These are phyloP conservation scores for Aureoboletus auriporus DNA, from an alignment of 768 basidiomycete genomes.

Conservation along the genomic window DNA sequence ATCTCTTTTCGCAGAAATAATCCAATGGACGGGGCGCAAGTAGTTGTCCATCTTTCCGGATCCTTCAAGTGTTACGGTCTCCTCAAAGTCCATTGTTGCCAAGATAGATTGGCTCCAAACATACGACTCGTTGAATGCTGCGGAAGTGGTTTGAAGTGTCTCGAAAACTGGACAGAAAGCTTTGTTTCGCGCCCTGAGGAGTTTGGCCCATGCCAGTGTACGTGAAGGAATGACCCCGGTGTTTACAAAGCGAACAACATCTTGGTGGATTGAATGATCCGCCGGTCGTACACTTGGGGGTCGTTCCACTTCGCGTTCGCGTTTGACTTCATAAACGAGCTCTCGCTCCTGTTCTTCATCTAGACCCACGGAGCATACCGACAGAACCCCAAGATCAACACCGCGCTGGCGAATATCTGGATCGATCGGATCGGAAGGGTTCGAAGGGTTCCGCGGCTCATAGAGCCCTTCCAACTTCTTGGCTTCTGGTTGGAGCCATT, in stretches of 20 bases:
- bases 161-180: neutral
- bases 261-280: slow-evolving; percentile 1
- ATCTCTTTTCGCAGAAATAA: neutral
- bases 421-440: neutral
- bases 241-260: neutral
- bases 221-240: neutral
- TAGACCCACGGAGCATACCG: slow-evolving; percentile 14
- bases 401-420: slow-evolving; percentile 3
- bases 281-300: neutral
- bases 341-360: slow-evolving; percentile 42
- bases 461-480: slow-evolving; percentile 35
- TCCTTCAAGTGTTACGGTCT: neutral
- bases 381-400: slow-evolving; percentile 7
- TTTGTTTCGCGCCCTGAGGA: no score
- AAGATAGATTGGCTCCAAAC: slow-evolving; percentile 1
- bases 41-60: neutral
- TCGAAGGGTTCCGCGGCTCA: neutral
- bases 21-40: slow-evolving; percentile 1
- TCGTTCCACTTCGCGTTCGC: neutral
- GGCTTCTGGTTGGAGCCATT: slow-evolving; percentile 38
- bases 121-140: neutral
- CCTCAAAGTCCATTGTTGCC: slow-evolving; percentile 1
- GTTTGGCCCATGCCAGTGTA: no score
- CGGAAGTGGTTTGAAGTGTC: neutral
- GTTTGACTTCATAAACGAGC: neutral